phyloP scores from a whole-genome alignment of 2,329 filamentous ascomycete genomes.

The Dactylonectria macrodidyma region DNA sequence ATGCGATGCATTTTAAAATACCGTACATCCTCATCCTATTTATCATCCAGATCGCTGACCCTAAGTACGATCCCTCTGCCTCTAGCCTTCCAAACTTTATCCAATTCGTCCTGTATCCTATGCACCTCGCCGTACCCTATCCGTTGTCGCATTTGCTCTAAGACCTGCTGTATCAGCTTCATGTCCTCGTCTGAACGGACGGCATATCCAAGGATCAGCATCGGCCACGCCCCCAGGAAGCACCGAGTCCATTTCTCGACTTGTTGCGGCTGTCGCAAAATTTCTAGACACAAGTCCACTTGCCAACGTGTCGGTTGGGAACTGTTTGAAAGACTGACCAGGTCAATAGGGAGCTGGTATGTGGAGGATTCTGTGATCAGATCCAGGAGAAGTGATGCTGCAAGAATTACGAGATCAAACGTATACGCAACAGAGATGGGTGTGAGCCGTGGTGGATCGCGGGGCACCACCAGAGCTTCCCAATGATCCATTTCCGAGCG shows the following conservation, averaged over 20 bases:
- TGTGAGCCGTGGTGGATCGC: not conserved
- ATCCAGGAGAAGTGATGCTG: slow-evolving; percentile 21
- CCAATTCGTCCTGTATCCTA: slow-evolving; percentile 6
- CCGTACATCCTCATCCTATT: too few relatives aligned
- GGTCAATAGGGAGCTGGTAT: not conserved
- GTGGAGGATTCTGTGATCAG: slow-evolving; percentile 8
- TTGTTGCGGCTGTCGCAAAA: slow-evolving; percentile 17
- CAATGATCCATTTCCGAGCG: slow-evolving; percentile 3
- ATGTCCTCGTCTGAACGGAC: slow-evolving; percentile 23
- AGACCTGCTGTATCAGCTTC: slow-evolving; percentile 3
- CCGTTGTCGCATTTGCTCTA: not conserved
- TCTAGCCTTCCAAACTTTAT: not conserved
- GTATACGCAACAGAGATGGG: not conserved
- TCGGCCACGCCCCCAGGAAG: slow-evolving; percentile 31
- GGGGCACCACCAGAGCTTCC: not conserved
- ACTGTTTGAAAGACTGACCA: too few relatives aligned
- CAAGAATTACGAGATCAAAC: slow-evolving; percentile 9
- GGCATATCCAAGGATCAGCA: slow-evolving; percentile 31
- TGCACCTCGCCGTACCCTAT: slow-evolving; percentile 10
- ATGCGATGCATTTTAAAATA: too few relatives aligned
- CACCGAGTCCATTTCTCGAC: slow-evolving; percentile 25
- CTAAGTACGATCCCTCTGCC: too few relatives aligned
- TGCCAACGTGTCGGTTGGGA: slow-evolving; percentile 5
- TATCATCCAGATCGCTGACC: too few relatives aligned
- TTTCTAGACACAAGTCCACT: not conserved